phyloP scores from a whole-genome alignment of 306 rosid genomes.

The Alnus glutinosa region DNA sequence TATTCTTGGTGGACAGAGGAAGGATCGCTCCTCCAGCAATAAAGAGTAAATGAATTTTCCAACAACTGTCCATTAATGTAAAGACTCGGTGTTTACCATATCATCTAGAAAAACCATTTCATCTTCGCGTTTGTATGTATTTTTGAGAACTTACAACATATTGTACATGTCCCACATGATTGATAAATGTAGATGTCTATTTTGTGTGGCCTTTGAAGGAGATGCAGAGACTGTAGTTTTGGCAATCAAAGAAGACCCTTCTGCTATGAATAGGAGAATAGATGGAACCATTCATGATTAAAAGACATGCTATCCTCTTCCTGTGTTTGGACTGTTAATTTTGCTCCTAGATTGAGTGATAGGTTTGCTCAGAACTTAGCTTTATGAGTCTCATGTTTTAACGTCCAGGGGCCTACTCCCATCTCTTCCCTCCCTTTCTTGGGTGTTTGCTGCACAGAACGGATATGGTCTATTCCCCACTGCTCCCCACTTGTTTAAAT shows the following conservation, averaged over 20 bases:
- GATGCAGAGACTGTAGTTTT: not conserved
- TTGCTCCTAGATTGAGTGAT: not conserved
- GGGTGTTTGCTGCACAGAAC: too few species aligned
- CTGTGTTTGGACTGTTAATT: not conserved
- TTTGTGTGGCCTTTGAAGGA: constrained; percentile 7
- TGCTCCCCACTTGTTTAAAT: too few species aligned
- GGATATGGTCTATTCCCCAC: too few species aligned
- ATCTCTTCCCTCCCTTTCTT: too few species aligned
- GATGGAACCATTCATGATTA: not conserved
- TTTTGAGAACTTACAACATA: not conserved
- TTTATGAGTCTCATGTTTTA: too few species aligned
- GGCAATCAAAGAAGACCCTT: not conserved
- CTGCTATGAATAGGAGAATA: not conserved
- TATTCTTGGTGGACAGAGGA: constrained; percentile 83
- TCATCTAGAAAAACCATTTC: constrained; percentile 4
- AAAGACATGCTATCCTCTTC: too few species aligned
- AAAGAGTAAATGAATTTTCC: constrained; percentile 48
- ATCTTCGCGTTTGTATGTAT: not conserved
- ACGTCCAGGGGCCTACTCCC: too few species aligned
- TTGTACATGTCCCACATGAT: constrained; percentile 13
- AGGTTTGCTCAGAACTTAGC: too few species aligned
- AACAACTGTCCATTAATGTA: constrained; percentile 5
- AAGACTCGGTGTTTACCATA: not conserved
- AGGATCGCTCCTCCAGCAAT: constrained; percentile 60
- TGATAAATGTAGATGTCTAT: constrained; percentile 2